A percentile compares a stretch with the other conserved stretches of the same genome.
Conservation (phyloP, 2,329 filamentous ascomycete genomes). For the Fusarium transvaalense region DNA sequence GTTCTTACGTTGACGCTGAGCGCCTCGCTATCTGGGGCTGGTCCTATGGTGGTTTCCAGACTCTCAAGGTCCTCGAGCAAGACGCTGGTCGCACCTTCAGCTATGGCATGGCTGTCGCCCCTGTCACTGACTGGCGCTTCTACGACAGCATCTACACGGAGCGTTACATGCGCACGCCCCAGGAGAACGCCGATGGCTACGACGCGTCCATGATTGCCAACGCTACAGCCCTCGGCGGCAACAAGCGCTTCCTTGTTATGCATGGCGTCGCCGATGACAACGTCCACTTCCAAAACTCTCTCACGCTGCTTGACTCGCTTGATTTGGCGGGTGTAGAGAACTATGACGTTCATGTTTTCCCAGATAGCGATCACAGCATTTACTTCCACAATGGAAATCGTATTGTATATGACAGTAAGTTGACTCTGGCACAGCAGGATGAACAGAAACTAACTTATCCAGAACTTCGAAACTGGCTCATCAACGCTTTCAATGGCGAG, state of each 20-base stretch:
- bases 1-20: conserved; percentile 83
- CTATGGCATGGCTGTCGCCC: conserved; percentile 98
- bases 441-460: conserved; percentile 8
- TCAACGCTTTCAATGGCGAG: conserved; percentile 98
- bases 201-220: conserved; percentile 79
- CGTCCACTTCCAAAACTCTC: conserved; percentile 95
- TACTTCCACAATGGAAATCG: conserved; percentile 92
- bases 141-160: conserved; percentile 97
- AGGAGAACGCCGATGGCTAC: conserved; percentile 84
- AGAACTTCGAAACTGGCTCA: conserved; percentile 90
- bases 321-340: conserved; percentile 87
- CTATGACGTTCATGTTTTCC: conserved; percentile 96
- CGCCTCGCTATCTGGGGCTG: conserved; percentile 97
- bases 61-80: conserved; percentile 92
- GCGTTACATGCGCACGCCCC: conserved; percentile 95
- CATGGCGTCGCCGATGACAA: conserved; percentile 98
- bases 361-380: conserved; percentile 95
- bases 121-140: conserved; percentile 97
- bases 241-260: conserved; percentile 92
- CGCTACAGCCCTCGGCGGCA: conserved; percentile 76
- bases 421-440: fast-evolving
- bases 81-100: conserved; percentile 91
- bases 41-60: conserved; percentile 96
- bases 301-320: conserved; percentile 87
- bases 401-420: conserved; percentile 94